phyloP scores from a whole-genome alignment of 805 yeast species.

The Tetrapisispora namnaoensis region DNA sequence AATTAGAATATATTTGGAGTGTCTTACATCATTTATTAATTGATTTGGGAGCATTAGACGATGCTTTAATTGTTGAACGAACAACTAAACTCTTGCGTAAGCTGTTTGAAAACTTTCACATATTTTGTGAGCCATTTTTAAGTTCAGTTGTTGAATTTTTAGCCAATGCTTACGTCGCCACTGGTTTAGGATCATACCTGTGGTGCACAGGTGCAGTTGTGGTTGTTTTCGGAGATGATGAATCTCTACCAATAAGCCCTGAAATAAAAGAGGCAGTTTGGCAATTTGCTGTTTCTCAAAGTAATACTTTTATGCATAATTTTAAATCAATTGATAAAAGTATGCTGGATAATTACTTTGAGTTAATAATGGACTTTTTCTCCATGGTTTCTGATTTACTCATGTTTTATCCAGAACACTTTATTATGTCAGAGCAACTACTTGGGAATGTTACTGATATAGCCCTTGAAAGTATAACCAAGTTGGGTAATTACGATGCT shows the following conservation, averaged over 20 bases:
- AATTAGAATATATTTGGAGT: conserved; percentile 21
- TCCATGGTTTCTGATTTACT: conserved; percentile 68
- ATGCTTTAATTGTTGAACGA: conserved; percentile 47
- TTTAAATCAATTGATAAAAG: conserved; percentile 22
- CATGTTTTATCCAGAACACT: conserved; percentile 49
- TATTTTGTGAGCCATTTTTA: conserved; percentile 40
- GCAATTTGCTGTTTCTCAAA: conserved; percentile 63
- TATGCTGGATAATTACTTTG: conserved; percentile 30
- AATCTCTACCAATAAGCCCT: conserved; percentile 23
- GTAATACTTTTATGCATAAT: conserved; percentile 44
- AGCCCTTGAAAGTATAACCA: conserved; percentile 40
- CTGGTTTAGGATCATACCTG: conserved; percentile 70
- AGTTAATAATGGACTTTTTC: conserved; percentile 78
- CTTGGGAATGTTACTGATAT: conserved; percentile 48
- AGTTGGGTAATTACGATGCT: conserved; percentile 60
- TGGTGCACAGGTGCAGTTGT: conserved; percentile 84
- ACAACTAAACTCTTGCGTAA: conserved; percentile 57
- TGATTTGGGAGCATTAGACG: conserved; percentile 17
- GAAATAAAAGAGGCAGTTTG: conserved; percentile 53
- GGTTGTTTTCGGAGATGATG: conserved; percentile 59
- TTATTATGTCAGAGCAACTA: conserved; percentile 31
- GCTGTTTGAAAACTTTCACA: conserved; percentile 41
- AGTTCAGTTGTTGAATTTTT: conserved; percentile 56
- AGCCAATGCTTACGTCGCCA: conserved; percentile 57
- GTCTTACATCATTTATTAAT: conserved; percentile 16